Evolutionary conservation across 1,139 yeast species (phyloP).

Genomic region (Trichomonascaceae sp.): DNA sequence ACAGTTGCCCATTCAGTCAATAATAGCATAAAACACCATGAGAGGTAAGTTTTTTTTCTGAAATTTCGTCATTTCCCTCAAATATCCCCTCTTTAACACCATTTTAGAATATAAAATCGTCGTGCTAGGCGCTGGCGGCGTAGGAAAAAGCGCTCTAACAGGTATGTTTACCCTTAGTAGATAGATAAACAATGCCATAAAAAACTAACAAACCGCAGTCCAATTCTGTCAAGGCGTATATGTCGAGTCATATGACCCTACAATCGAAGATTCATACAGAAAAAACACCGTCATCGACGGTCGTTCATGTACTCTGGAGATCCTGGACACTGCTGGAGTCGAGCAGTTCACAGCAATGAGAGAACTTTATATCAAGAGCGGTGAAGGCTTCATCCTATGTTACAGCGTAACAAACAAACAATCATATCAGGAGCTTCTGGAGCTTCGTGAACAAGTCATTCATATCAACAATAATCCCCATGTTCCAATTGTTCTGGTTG

Average conservation of each 20-base stretch:
- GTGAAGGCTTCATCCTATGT: conserved; percentile 48
- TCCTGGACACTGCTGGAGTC: conserved; percentile 43
- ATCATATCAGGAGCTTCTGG: conserved; percentile 72
- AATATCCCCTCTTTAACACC: background rate
- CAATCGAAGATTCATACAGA: conserved; percentile 64
- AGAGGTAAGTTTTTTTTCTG: background rate
- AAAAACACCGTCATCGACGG: conserved; percentile 36
- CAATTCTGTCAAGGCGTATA: conserved; percentile 40
- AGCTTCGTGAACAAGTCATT: conserved; percentile 82
- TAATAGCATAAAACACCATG: background rate
- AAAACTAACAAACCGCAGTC: conserved; percentile 14
- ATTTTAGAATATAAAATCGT: conserved; percentile 60
- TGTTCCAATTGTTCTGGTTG: conserved; percentile 40
- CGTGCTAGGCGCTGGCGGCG: conserved; percentile 97
- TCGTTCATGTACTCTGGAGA: conserved; percentile 36
- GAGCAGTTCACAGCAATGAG: conserved; percentile 50
- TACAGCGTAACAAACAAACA: conserved; percentile 82
- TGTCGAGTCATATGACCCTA: conserved; percentile 93
- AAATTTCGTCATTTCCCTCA: background rate
- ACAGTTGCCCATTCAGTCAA: background rate
- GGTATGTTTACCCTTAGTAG: conserved; percentile 17
- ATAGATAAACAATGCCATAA: background rate
- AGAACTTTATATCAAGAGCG: conserved; percentile 52
- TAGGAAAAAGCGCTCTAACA: conserved; percentile 91
- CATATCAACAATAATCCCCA: conserved; percentile 61